Evolutionary conservation across 208 protist species (phyloP).

Genomic region (Strigomonas culicis): DNA sequence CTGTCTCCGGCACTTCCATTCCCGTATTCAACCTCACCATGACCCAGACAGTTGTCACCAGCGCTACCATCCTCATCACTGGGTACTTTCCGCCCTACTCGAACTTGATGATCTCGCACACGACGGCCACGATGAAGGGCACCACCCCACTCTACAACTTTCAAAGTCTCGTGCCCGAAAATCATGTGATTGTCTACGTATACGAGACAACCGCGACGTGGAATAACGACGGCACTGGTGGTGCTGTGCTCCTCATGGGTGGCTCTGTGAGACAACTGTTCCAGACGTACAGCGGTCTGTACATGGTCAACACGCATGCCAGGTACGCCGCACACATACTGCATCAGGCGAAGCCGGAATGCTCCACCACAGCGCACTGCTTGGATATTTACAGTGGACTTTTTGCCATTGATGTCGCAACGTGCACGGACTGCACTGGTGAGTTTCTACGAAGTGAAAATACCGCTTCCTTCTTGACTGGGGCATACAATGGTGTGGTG

Average conservation of each 20-base stretch:
- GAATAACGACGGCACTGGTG: not conserved
- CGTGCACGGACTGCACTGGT: not conserved
- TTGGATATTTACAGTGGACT: not conserved
- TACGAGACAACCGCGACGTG: not conserved
- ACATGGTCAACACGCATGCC: not conserved
- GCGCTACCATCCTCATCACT: not conserved
- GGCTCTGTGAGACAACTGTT: not conserved
- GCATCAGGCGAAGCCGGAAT: not conserved
- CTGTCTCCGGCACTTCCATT: too few species aligned
- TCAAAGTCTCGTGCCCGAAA: not conserved
- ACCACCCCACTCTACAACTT: not conserved
- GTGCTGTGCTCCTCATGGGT: not conserved
- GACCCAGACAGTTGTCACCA: not conserved
- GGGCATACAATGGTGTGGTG: too few species aligned
- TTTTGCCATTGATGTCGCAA: not conserved
- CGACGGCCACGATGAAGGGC: not conserved
- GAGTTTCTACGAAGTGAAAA: not conserved
- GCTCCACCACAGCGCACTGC: not conserved
- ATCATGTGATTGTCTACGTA: not conserved
- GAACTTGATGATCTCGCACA: not conserved
- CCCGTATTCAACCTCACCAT: conserved; percentile 5
- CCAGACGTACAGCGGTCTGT: not conserved
- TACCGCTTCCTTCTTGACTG: too few species aligned
- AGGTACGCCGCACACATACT: not conserved
- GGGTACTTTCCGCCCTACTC: not conserved